These are phyloP conservation scores for Barnettozyma populi DNA, from an alignment of 805 yeast species.

Conservation along the genomic window DNA sequence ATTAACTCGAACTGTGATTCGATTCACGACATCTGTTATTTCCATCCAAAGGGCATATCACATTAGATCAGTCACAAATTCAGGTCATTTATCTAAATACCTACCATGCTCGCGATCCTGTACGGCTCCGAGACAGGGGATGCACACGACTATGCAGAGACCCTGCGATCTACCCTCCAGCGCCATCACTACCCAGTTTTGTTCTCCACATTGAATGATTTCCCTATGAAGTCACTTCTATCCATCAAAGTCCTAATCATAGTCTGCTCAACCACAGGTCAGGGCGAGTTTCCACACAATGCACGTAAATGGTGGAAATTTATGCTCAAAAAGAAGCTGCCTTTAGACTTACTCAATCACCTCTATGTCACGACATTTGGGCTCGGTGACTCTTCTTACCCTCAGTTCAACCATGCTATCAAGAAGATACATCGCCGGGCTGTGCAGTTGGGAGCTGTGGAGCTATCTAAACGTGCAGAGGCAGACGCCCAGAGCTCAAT, in stretches of 20 bases:
- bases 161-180: conserved; percentile 50
- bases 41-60: not conserved
- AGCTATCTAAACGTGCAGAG: conserved; percentile 70
- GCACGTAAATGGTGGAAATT: conserved; percentile 70
- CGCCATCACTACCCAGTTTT: conserved; percentile 45
- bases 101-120: conserved; percentile 40
- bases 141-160: conserved; percentile 76
- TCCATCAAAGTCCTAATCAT: conserved; percentile 45
- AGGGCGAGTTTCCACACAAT: conserved; percentile 86
- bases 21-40: too few species aligned
- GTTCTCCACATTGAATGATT: conserved; percentile 53
- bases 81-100: not conserved
- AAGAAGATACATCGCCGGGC: conserved; percentile 75
- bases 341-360: conserved; percentile 56
- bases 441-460: conserved; percentile 74
- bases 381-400: conserved; percentile 89
- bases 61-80: not conserved
- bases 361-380: conserved; percentile 73
- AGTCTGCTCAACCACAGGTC: conserved; percentile 89
- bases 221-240: conserved; percentile 48
- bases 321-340: conserved; percentile 59
- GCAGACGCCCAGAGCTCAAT: conserved; percentile 82
- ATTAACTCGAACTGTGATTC: not conserved
- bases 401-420: conserved; percentile 83
- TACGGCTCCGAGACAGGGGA: conserved; percentile 95